Base-by-base conservation (phyloP, 805 yeast genomes). In the Hanseniaspora hatyaiensis region DNA sequence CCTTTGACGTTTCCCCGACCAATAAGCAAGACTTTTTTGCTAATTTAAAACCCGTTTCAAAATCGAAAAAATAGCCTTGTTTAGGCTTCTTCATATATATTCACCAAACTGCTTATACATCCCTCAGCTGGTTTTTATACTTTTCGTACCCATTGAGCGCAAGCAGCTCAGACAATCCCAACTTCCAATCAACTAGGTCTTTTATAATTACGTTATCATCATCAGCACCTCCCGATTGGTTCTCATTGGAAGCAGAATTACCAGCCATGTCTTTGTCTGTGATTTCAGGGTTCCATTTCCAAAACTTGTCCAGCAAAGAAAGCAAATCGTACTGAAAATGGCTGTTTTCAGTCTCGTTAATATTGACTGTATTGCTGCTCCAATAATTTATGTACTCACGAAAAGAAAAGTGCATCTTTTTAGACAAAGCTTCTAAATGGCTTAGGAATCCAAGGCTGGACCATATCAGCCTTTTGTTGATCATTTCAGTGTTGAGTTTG, bases 251-350 rank as follows among this genome's bases (percentile, higher is more conserved):
- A 11, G 16, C 16, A 9, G 48, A 26, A 15, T 37, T 31, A 8
- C 15, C 31, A 6, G 40, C 31, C 48, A 44, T 36, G 19, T 44
- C 48, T 19, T 36, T 44, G 15, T 44, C 48, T 6, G 36, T 36
- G 3, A 31, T 6, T 16, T 44, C 37, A 3, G 48, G 48, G 19
- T 30, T 29, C 48, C 48, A 44, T 13, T 44, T 24, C 48, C 48
- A 44, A 15, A 44, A 44, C n/a, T 23, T 36, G n/a, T 44, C 40
- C n/a, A 44, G 26, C 16, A 67, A 64, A 0, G 66, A 60, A 41
- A 59, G 64, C 52, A 67, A 67, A 12, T 64, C 58, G n/a, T 52
- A 37, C 9, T n/a, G 12, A 18, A 39, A 47, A 16, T 37, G 32
- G 8, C 31, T 30, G 16, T 28, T 26, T 15, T 43, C 45, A 8